Evolutionary conservation across 768 basidiomycete genomes (phyloP).

Genomic region (Punctularia strigosozonata): DNA sequence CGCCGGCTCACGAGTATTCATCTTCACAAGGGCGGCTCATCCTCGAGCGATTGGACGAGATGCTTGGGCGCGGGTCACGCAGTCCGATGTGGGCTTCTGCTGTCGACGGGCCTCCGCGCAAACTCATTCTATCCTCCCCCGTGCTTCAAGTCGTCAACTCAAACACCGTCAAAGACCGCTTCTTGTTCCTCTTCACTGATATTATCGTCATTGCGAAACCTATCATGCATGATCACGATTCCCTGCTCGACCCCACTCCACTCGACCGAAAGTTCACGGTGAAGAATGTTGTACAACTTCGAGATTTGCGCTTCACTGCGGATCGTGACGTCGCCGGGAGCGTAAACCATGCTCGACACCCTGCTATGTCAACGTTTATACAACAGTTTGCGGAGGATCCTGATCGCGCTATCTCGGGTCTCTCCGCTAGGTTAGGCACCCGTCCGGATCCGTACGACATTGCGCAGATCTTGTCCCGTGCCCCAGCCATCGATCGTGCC

Average conservation of each 20-base stretch:
- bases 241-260: constrained; percentile 43
- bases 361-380: constrained; percentile 61
- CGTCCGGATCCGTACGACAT: constrained; percentile 64
- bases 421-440: constrained; percentile 49
- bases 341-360: constrained; percentile 36
- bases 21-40: constrained; percentile 37
- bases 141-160: constrained; percentile 90
- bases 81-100: constrained; percentile 48
- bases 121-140: constrained; percentile 71
- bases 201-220: constrained; percentile 91
- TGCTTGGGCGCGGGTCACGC: constrained; percentile 48
- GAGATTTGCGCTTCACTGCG: constrained; percentile 53
- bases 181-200: constrained; percentile 95
- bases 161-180: constrained; percentile 91
- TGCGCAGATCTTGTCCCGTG: constrained; percentile 71
- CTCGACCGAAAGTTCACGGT: constrained; percentile 73
- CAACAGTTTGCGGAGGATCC: constrained; percentile 72
- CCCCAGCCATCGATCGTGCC: constrained; percentile 70
- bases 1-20: constrained; percentile 16
- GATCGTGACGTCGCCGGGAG: constrained; percentile 38
- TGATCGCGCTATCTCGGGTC: constrained; percentile 60
- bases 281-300: constrained; percentile 80
- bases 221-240: constrained; percentile 56
- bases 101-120: constrained; percentile 80
- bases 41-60: constrained; percentile 61